Evolutionary conservation across 805 yeast genomes (phyloP).

Genomic region (Metschnikowia reukaufii): DNA sequence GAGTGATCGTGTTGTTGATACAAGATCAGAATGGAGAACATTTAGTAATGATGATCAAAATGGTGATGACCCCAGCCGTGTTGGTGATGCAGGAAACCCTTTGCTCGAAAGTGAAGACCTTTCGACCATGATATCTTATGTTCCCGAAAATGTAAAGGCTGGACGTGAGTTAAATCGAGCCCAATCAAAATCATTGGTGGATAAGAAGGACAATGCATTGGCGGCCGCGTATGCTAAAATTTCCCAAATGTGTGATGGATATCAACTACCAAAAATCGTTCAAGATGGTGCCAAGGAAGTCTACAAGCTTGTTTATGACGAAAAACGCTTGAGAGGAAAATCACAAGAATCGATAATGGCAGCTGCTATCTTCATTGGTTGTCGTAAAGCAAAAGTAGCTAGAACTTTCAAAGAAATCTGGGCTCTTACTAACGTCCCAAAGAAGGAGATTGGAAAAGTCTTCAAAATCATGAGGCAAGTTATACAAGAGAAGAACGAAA

Average conservation of each 20-base stretch:
- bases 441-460: slow-evolving; percentile 91
- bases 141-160: slow-evolving; percentile 76
- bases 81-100: slow-evolving; percentile 96
- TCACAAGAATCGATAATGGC: slow-evolving; percentile 95
- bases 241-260: slow-evolving; percentile 96
- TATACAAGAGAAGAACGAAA: slow-evolving; percentile 48
- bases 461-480: slow-evolving; percentile 73
- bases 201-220: slow-evolving; percentile 82
- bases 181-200: slow-evolving; percentile 81
- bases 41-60: slow-evolving; percentile 97
- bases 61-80: slow-evolving; percentile 98
- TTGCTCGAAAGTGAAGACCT: slow-evolving; percentile 87
- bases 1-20: slow-evolving; percentile 89
- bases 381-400: slow-evolving; percentile 90
- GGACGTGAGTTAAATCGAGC: slow-evolving; percentile 92
- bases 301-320: slow-evolving; percentile 86
- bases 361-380: slow-evolving; percentile 91
- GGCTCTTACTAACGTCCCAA: slow-evolving; percentile 90
- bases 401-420: slow-evolving; percentile 95
- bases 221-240: slow-evolving; percentile 88
- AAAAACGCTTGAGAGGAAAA: slow-evolving; percentile 81
- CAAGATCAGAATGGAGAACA: slow-evolving; percentile 98
- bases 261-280: slow-evolving; percentile 88
- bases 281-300: slow-evolving; percentile 98
- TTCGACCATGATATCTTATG: slow-evolving; percentile 87